phyloP scores from a whole-genome alignment of 768 basidiomycete species.

The Nidula microcarpa region DNA sequence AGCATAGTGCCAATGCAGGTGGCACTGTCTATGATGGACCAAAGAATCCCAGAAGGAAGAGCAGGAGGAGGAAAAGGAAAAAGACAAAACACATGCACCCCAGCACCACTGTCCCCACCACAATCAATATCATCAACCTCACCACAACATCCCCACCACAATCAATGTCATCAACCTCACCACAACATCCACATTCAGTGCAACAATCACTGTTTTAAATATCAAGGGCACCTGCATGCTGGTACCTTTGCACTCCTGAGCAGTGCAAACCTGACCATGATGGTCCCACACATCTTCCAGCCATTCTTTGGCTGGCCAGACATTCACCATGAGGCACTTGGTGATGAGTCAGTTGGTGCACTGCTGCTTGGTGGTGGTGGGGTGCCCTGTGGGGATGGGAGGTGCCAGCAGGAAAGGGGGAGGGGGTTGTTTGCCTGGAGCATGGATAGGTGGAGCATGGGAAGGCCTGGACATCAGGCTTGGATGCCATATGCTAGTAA shows the following conservation, averaged over 20 bases:
- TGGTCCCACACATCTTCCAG: conserved; percentile 77
- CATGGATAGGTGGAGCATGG: background rate
- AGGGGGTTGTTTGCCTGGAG: background rate
- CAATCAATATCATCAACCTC: conserved; percentile 79
- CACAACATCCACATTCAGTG: conserved; percentile 81
- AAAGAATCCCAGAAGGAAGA: background rate
- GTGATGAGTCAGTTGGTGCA: conserved; percentile 85
- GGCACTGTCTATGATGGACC: conserved; percentile 64
- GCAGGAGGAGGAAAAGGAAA: too few relatives aligned
- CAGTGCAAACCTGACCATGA: conserved; percentile 77
- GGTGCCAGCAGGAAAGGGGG: background rate
- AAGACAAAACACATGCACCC: conserved; percentile 73
- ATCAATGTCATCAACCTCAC: conserved; percentile 79
- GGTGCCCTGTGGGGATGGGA: conserved; percentile 1
- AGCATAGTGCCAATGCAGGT: conserved; percentile 88
- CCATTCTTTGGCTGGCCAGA: conserved; percentile 93
- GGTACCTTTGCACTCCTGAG: conserved; percentile 83
- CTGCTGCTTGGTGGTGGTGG: conserved; percentile 49
- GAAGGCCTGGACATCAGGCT: background rate
- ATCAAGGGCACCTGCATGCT: conserved; percentile 98
- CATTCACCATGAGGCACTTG: conserved; percentile 76
- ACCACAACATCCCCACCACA: conserved; percentile 71
- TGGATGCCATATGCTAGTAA: background rate
- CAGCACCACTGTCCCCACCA: conserved; percentile 86
- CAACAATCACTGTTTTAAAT: conserved; percentile 90